Evolutionary conservation across 441 rosid genomes (phyloP).

Genomic region (Erodium chrysanthum): DNA sequence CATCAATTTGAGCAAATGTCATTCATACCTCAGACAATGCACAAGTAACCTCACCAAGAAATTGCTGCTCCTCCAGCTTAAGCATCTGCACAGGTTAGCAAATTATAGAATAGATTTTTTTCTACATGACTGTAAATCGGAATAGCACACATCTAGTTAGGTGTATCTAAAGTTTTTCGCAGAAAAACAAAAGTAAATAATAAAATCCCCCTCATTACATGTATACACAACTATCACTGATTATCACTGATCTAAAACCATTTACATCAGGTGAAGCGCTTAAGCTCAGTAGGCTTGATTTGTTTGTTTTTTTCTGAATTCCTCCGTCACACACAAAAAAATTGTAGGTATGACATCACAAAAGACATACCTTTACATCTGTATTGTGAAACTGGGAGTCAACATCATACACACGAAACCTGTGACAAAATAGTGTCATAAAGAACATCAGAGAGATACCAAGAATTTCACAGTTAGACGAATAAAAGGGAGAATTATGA

Average conservation of each 20-base stretch:
- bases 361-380: slow-evolving; percentile 49
- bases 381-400: slow-evolving; percentile 68
- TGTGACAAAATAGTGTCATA: slow-evolving; percentile 22
- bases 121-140: slow-evolving; percentile 14
- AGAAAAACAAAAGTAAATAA: not conserved
- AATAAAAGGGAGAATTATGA: slow-evolving; percentile 13
- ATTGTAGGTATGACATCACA: slow-evolving; percentile 5
- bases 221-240: not conserved
- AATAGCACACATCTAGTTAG: slow-evolving; percentile 4
- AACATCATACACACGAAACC: slow-evolving; percentile 68
- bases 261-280: not conserved
- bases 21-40: slow-evolving; percentile 61
- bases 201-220: not conserved
- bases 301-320: too few relatives aligned
- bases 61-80: slow-evolving; percentile 83
- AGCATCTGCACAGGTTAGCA: slow-evolving; percentile 45
- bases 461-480: slow-evolving; percentile 12
- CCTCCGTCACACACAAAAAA: not conserved
- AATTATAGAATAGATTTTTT: slow-evolving; percentile 12
- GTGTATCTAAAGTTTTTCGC: not conserved
- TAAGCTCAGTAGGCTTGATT: too few relatives aligned
- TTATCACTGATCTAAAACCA: not conserved
- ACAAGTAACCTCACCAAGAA: slow-evolving; percentile 80
- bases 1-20: not conserved
- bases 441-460: slow-evolving; percentile 12